Evolutionary conservation across 257 asterid species (phyloP).

Genomic region (Misopates orontium): DNA sequence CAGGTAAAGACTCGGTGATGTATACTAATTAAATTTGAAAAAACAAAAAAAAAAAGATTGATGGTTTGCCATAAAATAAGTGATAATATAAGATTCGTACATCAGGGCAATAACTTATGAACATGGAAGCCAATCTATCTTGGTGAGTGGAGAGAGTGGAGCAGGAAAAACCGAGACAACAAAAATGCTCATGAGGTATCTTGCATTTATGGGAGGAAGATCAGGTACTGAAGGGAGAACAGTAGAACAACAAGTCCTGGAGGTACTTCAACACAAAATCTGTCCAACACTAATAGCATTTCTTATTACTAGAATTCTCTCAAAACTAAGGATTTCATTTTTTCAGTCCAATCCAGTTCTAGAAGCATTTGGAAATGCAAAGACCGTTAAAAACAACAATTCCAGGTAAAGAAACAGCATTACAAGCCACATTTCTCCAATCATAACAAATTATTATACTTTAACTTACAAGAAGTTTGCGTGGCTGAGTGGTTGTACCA

Average conservation of each 20-base stretch:
- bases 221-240: conserved; percentile 90
- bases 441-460: conserved; percentile 20
- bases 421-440: background rate
- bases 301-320: conserved; percentile 15
- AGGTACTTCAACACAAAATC: conserved; percentile 51
- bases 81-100: conserved; percentile 19
- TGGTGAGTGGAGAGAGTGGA: conserved; percentile 99
- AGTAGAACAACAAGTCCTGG: conserved; percentile 94
- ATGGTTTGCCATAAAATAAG: no score
- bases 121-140: conserved; percentile 86
- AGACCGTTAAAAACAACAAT: conserved; percentile 90
- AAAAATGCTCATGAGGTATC: conserved; percentile 94
- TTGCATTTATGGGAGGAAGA: conserved; percentile 97
- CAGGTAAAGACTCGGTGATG: conserved; percentile 45
- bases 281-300: conserved; percentile 19
- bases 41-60: no score
- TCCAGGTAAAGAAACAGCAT: conserved; percentile 60
- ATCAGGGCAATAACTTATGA: conserved; percentile 83
- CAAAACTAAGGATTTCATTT: conserved; percentile 25
- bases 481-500: conserved; percentile 59
- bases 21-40: background rate
- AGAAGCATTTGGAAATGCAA: conserved; percentile 97
- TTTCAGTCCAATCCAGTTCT: conserved; percentile 91
- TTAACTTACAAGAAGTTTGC: conserved; percentile 44
- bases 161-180: conserved; percentile 98